These are phyloP conservation scores for Aspergillus cejpii DNA, from an alignment of 2,329 filamentous ascomycete genomes.

Conservation along the genomic window DNA sequence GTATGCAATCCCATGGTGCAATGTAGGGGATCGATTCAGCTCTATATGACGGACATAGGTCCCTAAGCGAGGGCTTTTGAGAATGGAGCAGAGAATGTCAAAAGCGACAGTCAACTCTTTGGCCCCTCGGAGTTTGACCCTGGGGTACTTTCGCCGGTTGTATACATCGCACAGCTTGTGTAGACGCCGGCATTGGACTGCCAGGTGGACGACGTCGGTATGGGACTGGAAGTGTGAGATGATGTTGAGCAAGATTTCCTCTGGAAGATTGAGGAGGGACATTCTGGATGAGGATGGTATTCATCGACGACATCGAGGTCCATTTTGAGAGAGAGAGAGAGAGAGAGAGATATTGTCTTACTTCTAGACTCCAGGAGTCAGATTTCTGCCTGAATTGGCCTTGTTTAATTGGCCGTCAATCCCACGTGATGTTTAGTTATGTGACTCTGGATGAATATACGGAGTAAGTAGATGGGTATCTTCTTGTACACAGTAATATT, in stretches of 20 bases:
- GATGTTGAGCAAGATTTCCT: background rate
- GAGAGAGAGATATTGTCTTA: no score
- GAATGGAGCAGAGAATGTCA: background rate
- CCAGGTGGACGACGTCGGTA: background rate
- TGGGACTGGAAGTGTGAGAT: background rate
- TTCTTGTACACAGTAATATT: no score
- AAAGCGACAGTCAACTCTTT: background rate
- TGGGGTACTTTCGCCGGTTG: background rate
- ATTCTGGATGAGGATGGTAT: no score
- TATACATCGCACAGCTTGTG: background rate
- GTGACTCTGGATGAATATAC: no score
- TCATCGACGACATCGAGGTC: no score
- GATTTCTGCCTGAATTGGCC: no score
- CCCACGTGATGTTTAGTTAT: no score
- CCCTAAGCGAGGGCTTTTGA: background rate
- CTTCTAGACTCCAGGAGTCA: no score
- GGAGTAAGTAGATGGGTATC: no score
- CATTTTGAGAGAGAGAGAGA: no score
- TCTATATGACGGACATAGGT: background rate
- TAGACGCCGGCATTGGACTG: background rate
- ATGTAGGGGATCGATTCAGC: background rate
- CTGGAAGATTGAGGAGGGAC: background rate
- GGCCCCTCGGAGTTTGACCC: background rate
- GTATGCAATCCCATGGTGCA: background rate
- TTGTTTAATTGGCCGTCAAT: no score